These are phyloP conservation scores for Pachysolen tannophilus DNA, from an alignment of 805 yeast genomes.

Conservation along the genomic window DNA sequence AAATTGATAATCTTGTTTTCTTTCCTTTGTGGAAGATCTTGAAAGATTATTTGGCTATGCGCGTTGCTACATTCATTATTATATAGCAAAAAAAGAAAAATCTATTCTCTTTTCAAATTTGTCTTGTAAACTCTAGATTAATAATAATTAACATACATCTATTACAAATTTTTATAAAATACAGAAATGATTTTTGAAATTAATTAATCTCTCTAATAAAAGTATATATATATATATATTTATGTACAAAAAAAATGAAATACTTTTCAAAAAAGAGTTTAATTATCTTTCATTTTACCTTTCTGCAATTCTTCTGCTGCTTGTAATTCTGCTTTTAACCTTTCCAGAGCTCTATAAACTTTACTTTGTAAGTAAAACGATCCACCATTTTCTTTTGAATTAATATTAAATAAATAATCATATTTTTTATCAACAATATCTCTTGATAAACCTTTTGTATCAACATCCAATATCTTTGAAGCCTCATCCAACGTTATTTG, in stretches of 20 bases:
- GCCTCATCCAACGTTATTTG: slow-evolving; percentile 89
- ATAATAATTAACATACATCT: no score
- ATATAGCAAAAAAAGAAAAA: no score
- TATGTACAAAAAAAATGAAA: no score
- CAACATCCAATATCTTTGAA: slow-evolving; percentile 80
- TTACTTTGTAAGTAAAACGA: slow-evolving; percentile 90
- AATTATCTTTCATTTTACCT: no score
- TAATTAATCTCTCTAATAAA: no score
- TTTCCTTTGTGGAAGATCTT: slow-evolving; percentile 19
- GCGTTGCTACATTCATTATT: slow-evolving; percentile 50
- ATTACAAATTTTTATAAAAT: no score
- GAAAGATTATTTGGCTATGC: slow-evolving; percentile 32
- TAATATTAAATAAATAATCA: slow-evolving; percentile 77
- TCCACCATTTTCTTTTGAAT: slow-evolving; percentile 93
- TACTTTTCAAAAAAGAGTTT: no score
- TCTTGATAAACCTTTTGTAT: slow-evolving; percentile 41
- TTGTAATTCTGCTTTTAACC: slow-evolving; percentile 72
- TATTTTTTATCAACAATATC: slow-evolving; percentile 65
- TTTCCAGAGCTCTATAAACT: slow-evolving; percentile 89
- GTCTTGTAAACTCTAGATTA: slow-evolving; percentile 1
- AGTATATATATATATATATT: no score
- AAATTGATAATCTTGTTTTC: slow-evolving; percentile 22
- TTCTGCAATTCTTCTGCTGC: slow-evolving; percentile 37
- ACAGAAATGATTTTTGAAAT: no score
- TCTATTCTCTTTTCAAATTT: slow-evolving; percentile 2